These are phyloP conservation scores for Orbilia javanica DNA, from an alignment of 2,329 filamentous ascomycete species.

Conservation along the genomic window DNA sequence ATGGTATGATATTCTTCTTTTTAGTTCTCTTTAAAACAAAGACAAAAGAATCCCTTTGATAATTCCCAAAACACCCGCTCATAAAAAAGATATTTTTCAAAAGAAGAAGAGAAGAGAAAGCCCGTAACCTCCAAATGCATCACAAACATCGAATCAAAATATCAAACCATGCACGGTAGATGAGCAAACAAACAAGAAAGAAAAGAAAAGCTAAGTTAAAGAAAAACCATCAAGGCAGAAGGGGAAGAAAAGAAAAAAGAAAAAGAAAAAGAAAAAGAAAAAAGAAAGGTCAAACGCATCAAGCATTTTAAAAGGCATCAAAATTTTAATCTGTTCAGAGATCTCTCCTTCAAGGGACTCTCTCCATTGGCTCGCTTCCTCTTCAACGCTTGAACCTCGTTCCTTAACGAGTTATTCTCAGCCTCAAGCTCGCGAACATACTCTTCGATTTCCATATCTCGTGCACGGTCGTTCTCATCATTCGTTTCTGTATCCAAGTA, in stretches of 20 bases:
- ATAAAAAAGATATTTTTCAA: constrained; percentile 1
- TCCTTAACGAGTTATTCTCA: constrained; percentile 78
- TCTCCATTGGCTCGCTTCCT: constrained; percentile 47
- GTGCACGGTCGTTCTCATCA: constrained; percentile 67
- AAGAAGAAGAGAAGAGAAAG: too few species aligned
- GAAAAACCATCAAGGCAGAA: neutral
- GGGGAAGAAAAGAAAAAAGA: neutral
- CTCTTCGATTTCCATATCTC: constrained; percentile 70
- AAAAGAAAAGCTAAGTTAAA: neutral
- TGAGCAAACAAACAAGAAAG: too few species aligned
- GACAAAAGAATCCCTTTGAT: neutral
- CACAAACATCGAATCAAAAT: neutral
- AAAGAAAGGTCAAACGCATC: neutral
- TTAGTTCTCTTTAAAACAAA: too few species aligned
- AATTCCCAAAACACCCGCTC: constrained; percentile 48
- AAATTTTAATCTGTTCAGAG: constrained; percentile 53
- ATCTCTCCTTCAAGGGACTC: constrained; percentile 59
- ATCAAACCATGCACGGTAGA: too few species aligned
- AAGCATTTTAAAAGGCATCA: constrained; percentile 27
- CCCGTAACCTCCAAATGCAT: constrained; percentile 13
- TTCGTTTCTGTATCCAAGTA: constrained; percentile 54
- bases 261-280: neutral
- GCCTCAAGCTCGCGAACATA: constrained; percentile 75
- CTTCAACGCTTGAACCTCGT: constrained; percentile 71
- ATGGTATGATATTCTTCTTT: neutral